Evolutionary conservation across 192 early-diverging fungal genomes (phyloP).

Genomic region (Coemansia asiatica): DNA sequence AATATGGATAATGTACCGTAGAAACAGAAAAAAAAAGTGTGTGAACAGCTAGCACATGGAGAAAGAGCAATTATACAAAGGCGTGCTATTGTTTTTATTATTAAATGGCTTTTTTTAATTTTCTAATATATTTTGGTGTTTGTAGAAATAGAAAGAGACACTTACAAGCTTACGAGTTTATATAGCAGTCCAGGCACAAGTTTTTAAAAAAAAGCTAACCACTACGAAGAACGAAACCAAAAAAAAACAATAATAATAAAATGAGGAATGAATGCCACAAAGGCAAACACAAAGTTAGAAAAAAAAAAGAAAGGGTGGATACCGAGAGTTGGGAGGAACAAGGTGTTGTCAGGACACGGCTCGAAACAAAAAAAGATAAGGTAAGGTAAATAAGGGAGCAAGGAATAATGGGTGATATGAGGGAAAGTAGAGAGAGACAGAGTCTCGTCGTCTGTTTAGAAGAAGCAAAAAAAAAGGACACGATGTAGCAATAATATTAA

Average conservation of each 20-base stretch:
- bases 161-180: conserved; percentile 2
- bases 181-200: not conserved
- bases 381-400: not conserved
- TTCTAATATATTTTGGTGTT: too few species aligned
- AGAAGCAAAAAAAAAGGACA: not conserved
- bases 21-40: not conserved
- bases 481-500: not conserved
- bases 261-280: not conserved
- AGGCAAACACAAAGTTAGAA: not conserved
- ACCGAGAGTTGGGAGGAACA: not conserved
- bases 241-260: not conserved
- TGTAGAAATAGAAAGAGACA: not conserved
- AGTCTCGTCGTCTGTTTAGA: too few species aligned
- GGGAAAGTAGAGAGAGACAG: too few species aligned
- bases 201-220: not conserved
- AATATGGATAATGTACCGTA: not conserved
- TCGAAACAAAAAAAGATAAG: not conserved
- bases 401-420: too few species aligned
- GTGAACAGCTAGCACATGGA: not conserved
- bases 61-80: not conserved
- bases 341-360: not conserved
- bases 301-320: not conserved
- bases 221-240: not conserved
- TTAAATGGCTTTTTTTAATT: too few species aligned
- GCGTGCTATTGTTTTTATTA: not conserved